Evolutionary conservation across 768 basidiomycete species (phyloP).

Genomic region (Trametes villosa): DNA sequence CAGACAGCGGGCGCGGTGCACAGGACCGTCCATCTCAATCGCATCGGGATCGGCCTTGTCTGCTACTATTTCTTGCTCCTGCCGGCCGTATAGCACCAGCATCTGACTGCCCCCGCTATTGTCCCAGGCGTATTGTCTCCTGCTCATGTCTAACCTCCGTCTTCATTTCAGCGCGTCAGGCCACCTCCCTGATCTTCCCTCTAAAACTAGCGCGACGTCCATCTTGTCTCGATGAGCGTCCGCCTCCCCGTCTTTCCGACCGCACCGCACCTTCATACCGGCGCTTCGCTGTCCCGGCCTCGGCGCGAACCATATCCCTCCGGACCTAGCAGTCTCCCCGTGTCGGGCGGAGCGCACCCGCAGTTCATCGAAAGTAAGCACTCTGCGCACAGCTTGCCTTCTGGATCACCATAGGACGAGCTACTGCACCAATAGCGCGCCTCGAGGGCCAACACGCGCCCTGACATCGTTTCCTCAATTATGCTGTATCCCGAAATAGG

Average conservation of each 20-base stretch:
- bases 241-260: background rate
- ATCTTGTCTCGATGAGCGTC: background rate
- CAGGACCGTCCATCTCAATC: background rate
- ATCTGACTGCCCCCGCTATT: conserved; percentile 17
- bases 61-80: background rate
- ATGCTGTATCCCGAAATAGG: too few species aligned
- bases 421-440: background rate
- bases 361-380: background rate
- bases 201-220: background rate
- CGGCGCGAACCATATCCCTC: background rate
- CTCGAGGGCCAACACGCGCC: background rate
- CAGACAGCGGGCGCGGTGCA: background rate
- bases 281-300: background rate
- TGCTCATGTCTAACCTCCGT: conserved; percentile 6
- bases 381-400: background rate
- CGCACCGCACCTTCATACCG: conserved; percentile 5
- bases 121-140: conserved; percentile 11
- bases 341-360: background rate
- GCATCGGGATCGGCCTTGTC: background rate
- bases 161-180: conserved; percentile 15
- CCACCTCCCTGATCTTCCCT: conserved; percentile 7
- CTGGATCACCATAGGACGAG: background rate
- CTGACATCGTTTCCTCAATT: too few species aligned
- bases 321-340: background rate
- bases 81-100: background rate